Percentiles rank a stretch among this genome's conserved stretches.
These are phyloP conservation scores for Diospyros kaki DNA, from an alignment of 148 eudicot genomes.

Conservation along the genomic window DNA sequence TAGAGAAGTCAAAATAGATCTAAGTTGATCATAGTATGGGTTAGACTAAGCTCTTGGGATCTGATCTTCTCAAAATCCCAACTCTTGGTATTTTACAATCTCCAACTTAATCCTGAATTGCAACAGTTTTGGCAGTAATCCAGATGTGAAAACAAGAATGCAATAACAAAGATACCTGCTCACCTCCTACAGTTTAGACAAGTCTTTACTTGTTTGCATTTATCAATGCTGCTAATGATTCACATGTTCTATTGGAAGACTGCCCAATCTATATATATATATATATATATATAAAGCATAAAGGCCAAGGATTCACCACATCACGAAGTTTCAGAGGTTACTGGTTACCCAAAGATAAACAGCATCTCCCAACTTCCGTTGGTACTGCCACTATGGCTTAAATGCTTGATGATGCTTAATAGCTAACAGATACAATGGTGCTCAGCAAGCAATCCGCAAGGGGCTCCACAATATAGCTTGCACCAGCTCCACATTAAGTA, in stretches of 20 bases:
- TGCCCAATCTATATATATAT: background rate
- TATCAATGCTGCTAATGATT: background rate
- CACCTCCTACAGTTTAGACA: background rate
- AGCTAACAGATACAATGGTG: background rate
- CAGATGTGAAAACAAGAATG: background rate
- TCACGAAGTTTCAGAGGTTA: conserved; percentile 4
- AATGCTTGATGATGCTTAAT: conserved; percentile 8
- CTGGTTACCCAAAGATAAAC: background rate
- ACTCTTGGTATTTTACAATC: background rate
- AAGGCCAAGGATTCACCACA: conserved; percentile 1
- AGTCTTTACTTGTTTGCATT: background rate
- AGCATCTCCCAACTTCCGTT: background rate
- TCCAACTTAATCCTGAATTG: background rate
- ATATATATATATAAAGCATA: background rate
- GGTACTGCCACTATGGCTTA: background rate
- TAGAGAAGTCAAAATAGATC: too few species aligned
- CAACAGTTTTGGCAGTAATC: background rate
- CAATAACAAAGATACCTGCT: background rate
- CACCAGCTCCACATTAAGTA: background rate
- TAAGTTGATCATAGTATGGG: too few species aligned
- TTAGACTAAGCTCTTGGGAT: too few species aligned
- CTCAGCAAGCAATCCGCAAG: background rate
- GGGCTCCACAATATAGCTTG: background rate
- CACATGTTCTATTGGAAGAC: background rate
- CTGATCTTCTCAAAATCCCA: background rate